These are phyloP conservation scores for Antarctomyces pellizariae DNA, from an alignment of 495 filamentous ascomycete species.

Conservation along the genomic window DNA sequence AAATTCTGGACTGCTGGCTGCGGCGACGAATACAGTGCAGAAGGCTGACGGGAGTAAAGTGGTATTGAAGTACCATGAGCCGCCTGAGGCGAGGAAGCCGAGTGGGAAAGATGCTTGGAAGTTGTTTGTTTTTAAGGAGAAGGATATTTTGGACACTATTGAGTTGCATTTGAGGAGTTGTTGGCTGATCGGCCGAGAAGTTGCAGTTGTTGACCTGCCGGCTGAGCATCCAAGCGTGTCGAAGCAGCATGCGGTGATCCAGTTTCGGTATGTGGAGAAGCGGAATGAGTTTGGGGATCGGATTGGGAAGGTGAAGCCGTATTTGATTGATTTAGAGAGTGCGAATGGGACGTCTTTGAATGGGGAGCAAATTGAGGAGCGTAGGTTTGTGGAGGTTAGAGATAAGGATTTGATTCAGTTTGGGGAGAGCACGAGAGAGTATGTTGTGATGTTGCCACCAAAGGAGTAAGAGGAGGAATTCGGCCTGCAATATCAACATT, in stretches of 20 bases:
- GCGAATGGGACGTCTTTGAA: conserved; percentile 80
- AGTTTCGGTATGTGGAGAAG: conserved; percentile 70
- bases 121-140: conserved; percentile 79
- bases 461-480: conserved; percentile 14
- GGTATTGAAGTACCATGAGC: conserved; percentile 89
- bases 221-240: conserved; percentile 81
- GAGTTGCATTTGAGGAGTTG: conserved; percentile 53
- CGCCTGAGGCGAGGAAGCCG: conserved; percentile 75
- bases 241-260: conserved; percentile 86
- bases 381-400: conserved; percentile 64
- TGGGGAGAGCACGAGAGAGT: conserved; percentile 68
- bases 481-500: no score
- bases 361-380: conserved; percentile 41
- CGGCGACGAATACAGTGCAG: conserved; percentile 63
- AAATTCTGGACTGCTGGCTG: conserved; percentile 59
- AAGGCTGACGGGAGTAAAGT: conserved; percentile 40
- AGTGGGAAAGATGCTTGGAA: conserved; percentile 59
- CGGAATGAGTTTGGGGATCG: conserved; percentile 70
- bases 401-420: conserved; percentile 80
- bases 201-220: conserved; percentile 54
- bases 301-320: conserved; percentile 62
- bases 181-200: conserved; percentile 75
- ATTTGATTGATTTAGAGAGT: conserved; percentile 82
- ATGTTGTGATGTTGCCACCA: conserved; percentile 51
- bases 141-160: conserved; percentile 56